A percentile compares a stretch with the other conserved stretches of the same genome.
Conservation (phyloP, 2,329 filamentous ascomycete species). For the Fusarium proliferatum region DNA sequence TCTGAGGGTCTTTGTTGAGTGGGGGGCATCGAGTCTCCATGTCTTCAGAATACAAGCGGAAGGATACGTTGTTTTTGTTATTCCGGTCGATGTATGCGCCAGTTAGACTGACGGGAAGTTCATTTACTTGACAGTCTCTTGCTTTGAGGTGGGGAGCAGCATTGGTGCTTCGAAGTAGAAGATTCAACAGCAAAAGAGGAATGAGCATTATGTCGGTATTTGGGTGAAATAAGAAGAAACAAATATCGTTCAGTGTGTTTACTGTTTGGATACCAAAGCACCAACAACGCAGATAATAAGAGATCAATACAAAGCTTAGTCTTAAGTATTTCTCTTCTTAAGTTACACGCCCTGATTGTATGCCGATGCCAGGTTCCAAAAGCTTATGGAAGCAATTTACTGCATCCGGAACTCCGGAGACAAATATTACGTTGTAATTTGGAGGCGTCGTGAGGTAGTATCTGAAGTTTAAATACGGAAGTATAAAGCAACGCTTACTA, state of each 20-base stretch:
- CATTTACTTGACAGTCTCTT: not conserved
- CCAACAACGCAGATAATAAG: accelerated
- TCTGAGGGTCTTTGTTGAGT: not conserved
- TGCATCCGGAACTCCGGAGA: not conserved
- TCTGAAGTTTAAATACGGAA: not conserved
- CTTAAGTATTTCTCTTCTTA: not conserved
- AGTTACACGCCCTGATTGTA: not conserved
- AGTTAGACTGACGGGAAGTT: not conserved
- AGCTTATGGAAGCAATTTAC: not conserved
- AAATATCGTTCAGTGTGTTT: not conserved
- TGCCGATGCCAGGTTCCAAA: not conserved
- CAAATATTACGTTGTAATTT: not conserved
- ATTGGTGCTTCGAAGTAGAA: not conserved
- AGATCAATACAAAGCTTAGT: not conserved
- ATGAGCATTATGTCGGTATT: not conserved
- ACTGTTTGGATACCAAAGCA: accelerated
- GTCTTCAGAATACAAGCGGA: not conserved
- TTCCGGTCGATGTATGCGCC: not conserved
- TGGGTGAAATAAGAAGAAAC: accelerated
- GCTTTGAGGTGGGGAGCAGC: not conserved
- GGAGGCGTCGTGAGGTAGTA: not conserved
- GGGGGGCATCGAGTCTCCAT: not conserved
- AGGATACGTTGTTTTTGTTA: not conserved
- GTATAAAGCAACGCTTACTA: not conserved
- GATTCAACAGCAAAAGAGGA: not conserved